phyloP scores from a whole-genome alignment of 2,329 filamentous ascomycete genomes.

The Kalmusia sp. region DNA sequence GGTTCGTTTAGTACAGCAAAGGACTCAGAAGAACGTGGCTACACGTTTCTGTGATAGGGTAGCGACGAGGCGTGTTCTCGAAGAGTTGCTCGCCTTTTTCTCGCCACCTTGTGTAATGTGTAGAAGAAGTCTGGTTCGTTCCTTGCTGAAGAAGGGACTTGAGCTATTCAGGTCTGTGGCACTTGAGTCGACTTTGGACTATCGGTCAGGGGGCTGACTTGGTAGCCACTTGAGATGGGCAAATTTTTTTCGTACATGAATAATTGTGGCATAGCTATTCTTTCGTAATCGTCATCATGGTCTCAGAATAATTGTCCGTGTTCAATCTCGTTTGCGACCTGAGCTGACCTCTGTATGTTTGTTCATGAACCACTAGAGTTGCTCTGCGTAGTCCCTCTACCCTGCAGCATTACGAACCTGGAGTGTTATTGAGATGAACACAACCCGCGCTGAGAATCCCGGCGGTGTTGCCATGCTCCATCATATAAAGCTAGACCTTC shows the following conservation, averaged over 20 bases:
- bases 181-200: neutral
- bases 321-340: neutral
- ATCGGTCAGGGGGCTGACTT: neutral
- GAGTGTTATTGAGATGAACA: neutral
- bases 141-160: neutral
- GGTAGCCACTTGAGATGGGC: too few species aligned
- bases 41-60: constrained; percentile 5
- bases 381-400: too few species aligned
- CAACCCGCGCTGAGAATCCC: neutral
- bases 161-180: neutral
- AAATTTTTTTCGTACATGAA: neutral
- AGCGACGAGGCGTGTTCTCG: neutral
- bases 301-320: neutral
- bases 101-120: neutral
- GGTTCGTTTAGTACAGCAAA: too few species aligned
- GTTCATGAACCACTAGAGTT: neutral
- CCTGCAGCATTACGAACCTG: too few species aligned
- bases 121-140: neutral
- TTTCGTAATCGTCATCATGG: neutral
- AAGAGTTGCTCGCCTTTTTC: neutral
- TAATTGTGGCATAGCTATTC: neutral
- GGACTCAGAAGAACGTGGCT: neutral
- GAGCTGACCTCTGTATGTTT: neutral
- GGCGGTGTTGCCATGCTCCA: neutral
- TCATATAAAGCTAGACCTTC: constrained; percentile 11